Evolutionary conservation across 306 rosid genomes (phyloP).

Genomic region (Lathyrus tuberosus): DNA sequence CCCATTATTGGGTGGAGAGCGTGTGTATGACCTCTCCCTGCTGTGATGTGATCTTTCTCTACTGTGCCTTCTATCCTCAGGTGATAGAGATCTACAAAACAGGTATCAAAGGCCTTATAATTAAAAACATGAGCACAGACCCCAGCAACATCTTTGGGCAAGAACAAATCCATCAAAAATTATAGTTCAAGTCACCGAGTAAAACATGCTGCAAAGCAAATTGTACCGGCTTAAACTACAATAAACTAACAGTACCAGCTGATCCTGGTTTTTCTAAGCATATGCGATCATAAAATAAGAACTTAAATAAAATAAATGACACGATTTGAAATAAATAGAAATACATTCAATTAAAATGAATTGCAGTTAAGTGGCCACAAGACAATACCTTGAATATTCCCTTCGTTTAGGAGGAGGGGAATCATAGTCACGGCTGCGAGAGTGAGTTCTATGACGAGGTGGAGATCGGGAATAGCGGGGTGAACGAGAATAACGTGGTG

Average conservation of each 20-base stretch:
- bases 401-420: conserved; percentile 72
- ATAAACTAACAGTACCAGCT: too few relatives aligned
- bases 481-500: conserved; percentile 75
- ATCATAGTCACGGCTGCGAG: conserved; percentile 69
- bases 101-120: neutral
- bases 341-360: neutral
- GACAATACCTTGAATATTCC: conserved; percentile 75
- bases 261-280: neutral
- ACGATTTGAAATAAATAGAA: neutral
- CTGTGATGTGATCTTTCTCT: conserved; percentile 66
- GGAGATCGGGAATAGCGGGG: conserved; percentile 78
- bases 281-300: neutral
- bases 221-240: too few relatives aligned
- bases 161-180: neutral
- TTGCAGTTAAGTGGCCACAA: neutral
- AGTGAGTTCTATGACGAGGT: conserved; percentile 72
- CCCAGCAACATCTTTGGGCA: neutral
- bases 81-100: conserved; percentile 69
- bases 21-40: conserved; percentile 64
- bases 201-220: too few relatives aligned
- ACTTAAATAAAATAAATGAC: neutral
- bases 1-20: conserved; percentile 70
- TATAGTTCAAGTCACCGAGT: too few relatives aligned
- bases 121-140: neutral
- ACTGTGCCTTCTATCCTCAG: conserved; percentile 67